Evolutionary conservation across 345 rosid genomes (phyloP), one percentile per base, ranked within the genome.

Genomic region (Geranium rotundifolium): DNA sequence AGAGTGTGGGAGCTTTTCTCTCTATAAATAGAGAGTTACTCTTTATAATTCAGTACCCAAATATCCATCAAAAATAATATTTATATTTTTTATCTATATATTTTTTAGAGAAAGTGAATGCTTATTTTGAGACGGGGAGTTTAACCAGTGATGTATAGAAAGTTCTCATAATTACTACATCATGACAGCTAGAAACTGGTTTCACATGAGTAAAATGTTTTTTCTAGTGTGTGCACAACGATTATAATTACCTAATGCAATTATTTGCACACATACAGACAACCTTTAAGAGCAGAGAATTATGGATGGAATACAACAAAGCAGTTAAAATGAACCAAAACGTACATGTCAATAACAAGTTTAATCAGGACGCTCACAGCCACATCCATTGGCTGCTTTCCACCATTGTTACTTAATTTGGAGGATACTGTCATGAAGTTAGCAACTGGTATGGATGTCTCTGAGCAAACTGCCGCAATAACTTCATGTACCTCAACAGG

Each of bases 341-440:
- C 84, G 57, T 90, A 93, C 99, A 90, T 93, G 88, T 93, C 99
- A 14, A 93, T 90, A 63, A 93, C 83, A 71, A 93, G 95, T 76
- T 93, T 93, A 67, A 93, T 86, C 60, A 93, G 96, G 68, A 93
- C 97, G 80, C 99, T 93, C 71, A 90, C 92, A 66, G 96, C 97
- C 71, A 88, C 96, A 78, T 93, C 99, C 83, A 88, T 80, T 1
- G 95, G 82, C 6, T 92, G 97, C 84, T 86, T 93, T 75, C 95
- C 85, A 73, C 81, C 80, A 75, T 69, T 86, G 70, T 86, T 84
- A 65, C 73, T 86, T 77, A 89, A 77, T 82, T 83, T 84, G 67
- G 97, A 82, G 67, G 97, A 84, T 60, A 83, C 68, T 16, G 90
- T 87, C 86, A 76, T 73, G 67, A 73, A 63, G 75, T 81, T 83